Conservation (phyloP, 2,329 filamentous ascomycete species). For the Trichophyton schoenleinii region DNA sequence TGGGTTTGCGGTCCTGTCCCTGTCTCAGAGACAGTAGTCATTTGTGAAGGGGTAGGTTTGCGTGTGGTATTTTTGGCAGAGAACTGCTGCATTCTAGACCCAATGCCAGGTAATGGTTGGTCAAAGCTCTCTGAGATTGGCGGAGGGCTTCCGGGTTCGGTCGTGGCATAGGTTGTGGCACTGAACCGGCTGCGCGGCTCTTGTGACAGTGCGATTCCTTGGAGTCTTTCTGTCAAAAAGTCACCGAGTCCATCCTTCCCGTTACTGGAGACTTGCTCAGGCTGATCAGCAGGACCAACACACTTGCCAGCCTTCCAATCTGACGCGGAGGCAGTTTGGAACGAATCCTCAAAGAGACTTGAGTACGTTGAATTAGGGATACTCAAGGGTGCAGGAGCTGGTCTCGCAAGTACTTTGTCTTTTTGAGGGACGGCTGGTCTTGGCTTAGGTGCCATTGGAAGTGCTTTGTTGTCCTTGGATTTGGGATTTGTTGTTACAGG, state of each 20-base stretch:
- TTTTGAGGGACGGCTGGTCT: slow-evolving; percentile 34
- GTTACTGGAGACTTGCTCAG: background rate
- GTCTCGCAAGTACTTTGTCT: slow-evolving; percentile 16
- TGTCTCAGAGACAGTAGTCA: slow-evolving; percentile 14
- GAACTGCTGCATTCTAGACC: slow-evolving; percentile 25
- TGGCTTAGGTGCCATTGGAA: slow-evolving; percentile 18
- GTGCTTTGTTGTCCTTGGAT: background rate
- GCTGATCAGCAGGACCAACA: background rate
- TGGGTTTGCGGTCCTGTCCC: slow-evolving; percentile 53
- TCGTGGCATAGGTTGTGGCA: slow-evolving; percentile 49
- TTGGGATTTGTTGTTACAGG: background rate
- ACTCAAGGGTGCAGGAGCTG: slow-evolving; percentile 26
- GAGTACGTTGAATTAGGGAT: slow-evolving; percentile 14
- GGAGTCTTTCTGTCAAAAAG: slow-evolving; percentile 16
- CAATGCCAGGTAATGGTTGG: slow-evolving; percentile 22
- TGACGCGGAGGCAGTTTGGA: background rate
- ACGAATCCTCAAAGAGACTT: background rate
- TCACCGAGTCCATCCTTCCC: background rate
- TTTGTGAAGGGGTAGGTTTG: slow-evolving; percentile 32
- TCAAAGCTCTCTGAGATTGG: slow-evolving; percentile 26
- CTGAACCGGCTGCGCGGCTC: slow-evolving; percentile 52
- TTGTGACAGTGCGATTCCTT: slow-evolving; percentile 33
- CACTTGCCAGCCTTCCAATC: background rate
- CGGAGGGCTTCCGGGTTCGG: slow-evolving; percentile 32
- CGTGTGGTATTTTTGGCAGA: slow-evolving; percentile 26